A percentile compares a stretch with the other conserved stretches of the same genome.
phyloP scores from a whole-genome alignment of 345 rosid species.

The Salix arbutifolia region DNA sequence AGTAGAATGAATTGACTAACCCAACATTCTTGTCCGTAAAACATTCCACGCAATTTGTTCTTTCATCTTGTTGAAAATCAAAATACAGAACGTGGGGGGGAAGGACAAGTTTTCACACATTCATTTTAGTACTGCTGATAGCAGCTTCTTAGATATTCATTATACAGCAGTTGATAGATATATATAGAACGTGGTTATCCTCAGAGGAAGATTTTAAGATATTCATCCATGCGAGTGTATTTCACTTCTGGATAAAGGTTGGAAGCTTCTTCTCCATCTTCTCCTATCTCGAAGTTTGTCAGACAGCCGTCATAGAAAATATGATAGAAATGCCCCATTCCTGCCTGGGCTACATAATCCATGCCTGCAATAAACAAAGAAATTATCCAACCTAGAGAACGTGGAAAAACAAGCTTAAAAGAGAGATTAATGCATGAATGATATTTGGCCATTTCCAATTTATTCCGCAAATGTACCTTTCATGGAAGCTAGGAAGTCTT shows the following conservation, averaged over 20 bases:
- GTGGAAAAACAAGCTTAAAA: not conserved
- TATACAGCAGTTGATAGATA: not conserved
- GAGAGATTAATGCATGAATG: not conserved
- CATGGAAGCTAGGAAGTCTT: conserved; percentile 61
- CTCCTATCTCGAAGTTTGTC: conserved; percentile 58
- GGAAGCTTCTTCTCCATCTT: conserved; percentile 69
- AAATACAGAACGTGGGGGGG: not conserved
- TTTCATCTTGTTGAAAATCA: not conserved
- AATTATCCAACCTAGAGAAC: not conserved
- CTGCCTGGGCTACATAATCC: conserved; percentile 57
- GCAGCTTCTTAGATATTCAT: no score
- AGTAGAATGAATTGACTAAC: not conserved
- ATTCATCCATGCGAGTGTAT: conserved; percentile 64
- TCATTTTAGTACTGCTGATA: no score
- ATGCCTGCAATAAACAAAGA: conserved; percentile 31
- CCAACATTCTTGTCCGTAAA: not conserved
- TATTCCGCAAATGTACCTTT: conserved; percentile 28
- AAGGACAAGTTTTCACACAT: not conserved
- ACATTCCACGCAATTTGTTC: not conserved
- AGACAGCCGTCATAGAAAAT: conserved; percentile 80
- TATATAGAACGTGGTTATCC: not conserved
- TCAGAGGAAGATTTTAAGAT: conserved; percentile 39
- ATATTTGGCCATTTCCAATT: not conserved
- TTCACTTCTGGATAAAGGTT: conserved; percentile 68
- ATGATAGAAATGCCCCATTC: conserved; percentile 78